Conservation (phyloP, 306 rosid genomes). For the Quercus rubra region DNA sequence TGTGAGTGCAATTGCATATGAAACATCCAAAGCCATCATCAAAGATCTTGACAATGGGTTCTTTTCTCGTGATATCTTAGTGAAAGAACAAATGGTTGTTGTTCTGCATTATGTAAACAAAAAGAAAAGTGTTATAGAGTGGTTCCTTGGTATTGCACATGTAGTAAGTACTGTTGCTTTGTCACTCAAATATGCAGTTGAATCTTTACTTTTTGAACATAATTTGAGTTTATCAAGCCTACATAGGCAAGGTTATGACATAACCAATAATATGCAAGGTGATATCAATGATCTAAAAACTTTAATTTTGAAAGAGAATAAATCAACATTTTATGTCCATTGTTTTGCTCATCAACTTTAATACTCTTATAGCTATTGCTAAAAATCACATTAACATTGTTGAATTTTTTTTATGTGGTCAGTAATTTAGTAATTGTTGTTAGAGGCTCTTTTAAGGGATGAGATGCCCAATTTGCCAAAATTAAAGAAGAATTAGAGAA, state of each 20-base stretch:
- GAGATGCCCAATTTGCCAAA: neutral
- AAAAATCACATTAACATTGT: neutral
- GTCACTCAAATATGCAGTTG: neutral
- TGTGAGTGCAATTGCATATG: too few species aligned
- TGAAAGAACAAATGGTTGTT: neutral
- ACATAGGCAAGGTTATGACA: neutral
- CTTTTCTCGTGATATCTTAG: neutral
- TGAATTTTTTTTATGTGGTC: neutral
- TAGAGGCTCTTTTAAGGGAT: neutral
- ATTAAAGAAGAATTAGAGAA: neutral
- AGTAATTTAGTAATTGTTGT: neutral
- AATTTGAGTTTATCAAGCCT: neutral
- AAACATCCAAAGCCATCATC: too few species aligned
- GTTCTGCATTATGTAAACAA: neutral
- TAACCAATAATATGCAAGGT: conserved; percentile 2
- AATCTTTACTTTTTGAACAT: neutral
- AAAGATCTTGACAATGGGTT: neutral
- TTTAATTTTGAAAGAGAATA: neutral
- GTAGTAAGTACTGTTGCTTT: neutral
- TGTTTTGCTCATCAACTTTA: conserved; percentile 10
- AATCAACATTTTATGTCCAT: conserved; percentile 3
- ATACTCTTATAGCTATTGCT: neutral
- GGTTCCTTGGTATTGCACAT: neutral
- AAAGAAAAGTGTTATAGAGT: neutral
- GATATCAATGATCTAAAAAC: neutral